A percentile compares a stretch with the other conserved stretches of the same genome.
These are phyloP conservation scores for Blastocystis sp. DNA, from an alignment of 352 stramenopile genomes.

Conservation along the genomic window DNA sequence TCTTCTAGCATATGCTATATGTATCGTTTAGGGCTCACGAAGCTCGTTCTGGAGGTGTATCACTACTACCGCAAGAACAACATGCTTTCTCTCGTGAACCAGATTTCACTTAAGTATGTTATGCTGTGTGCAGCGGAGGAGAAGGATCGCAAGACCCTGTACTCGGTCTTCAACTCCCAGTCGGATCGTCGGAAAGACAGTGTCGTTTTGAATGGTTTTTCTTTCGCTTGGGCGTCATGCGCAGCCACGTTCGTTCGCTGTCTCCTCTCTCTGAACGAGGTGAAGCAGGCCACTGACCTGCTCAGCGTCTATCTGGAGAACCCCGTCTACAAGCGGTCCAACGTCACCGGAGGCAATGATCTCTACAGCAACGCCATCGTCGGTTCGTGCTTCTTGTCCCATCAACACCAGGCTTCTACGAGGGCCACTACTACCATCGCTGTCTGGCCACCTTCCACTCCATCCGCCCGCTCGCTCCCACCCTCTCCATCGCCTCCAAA, in stretches of 20 bases:
- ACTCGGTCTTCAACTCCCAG: background rate
- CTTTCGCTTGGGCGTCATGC: background rate
- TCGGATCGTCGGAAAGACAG: background rate
- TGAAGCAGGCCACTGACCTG: background rate
- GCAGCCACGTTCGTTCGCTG: slow-evolving; percentile 25
- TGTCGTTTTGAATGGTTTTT: background rate
- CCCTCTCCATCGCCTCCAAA: background rate
- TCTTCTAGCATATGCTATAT: slow-evolving; percentile 16
- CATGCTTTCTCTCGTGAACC: background rate
- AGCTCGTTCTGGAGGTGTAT: background rate
- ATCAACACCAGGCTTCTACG: slow-evolving; percentile 8
- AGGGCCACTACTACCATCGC: background rate
- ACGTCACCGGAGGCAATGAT: background rate
- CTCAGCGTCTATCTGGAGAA: background rate
- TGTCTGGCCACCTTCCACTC: slow-evolving; percentile 28
- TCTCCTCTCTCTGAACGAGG: slow-evolving; percentile 11
- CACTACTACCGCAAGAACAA: slow-evolving; percentile 11
- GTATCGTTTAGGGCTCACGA: background rate
- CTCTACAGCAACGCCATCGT: slow-evolving; percentile 42
- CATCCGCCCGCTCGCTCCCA: background rate
- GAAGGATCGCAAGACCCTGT: background rate
- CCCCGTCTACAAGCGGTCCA: background rate
- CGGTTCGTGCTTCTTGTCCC: background rate
- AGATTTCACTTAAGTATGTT: background rate
- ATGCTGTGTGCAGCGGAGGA: slow-evolving; percentile 23